Evolutionary conservation across 192 early-diverging fungal species (phyloP).

Genomic region (Polychytrium aggregatum): DNA sequence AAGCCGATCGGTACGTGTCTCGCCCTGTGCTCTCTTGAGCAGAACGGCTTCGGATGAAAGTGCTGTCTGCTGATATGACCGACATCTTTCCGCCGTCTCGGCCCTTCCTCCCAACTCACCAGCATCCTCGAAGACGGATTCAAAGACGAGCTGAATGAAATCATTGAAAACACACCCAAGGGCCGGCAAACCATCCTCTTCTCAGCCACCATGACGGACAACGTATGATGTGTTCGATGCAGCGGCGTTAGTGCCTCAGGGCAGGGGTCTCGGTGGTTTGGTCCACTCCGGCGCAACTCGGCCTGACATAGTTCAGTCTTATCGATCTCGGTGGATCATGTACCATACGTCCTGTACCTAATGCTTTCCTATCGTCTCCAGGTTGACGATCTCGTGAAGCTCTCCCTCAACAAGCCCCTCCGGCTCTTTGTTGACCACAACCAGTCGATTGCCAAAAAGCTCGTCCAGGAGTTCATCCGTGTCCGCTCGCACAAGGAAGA

Average conservation of each 20-base stretch:
- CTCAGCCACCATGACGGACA: slow-evolving; percentile 99
- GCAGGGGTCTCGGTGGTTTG: no score
- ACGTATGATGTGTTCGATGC: slow-evolving; percentile 34
- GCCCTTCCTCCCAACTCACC: no score
- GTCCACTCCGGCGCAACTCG: no score
- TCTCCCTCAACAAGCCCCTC: slow-evolving; percentile 84
- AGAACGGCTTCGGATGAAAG: background rate
- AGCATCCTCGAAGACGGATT: slow-evolving; percentile 98
- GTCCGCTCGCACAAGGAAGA: slow-evolving; percentile 77
- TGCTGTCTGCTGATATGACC: background rate
- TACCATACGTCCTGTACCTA: no score
- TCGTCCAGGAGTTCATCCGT: slow-evolving; percentile 94
- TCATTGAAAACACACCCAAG: slow-evolving; percentile 77
- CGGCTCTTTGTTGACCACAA: slow-evolving; percentile 78
- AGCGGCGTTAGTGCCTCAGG: no score
- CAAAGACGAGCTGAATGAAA: slow-evolving; percentile 87
- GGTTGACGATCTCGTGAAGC: slow-evolving; percentile 82
- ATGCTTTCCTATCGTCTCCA: background rate
- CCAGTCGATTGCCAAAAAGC: slow-evolving; percentile 61
- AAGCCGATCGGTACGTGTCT: slow-evolving; percentile 71
- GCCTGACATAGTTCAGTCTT: no score
- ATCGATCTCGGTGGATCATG: no score
- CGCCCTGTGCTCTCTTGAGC: background rate
- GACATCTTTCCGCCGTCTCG: background rate
- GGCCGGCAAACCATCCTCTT: slow-evolving; percentile 96